Conservation (phyloP, 768 basidiomycete genomes). For the Leccinum boreale region DNA sequence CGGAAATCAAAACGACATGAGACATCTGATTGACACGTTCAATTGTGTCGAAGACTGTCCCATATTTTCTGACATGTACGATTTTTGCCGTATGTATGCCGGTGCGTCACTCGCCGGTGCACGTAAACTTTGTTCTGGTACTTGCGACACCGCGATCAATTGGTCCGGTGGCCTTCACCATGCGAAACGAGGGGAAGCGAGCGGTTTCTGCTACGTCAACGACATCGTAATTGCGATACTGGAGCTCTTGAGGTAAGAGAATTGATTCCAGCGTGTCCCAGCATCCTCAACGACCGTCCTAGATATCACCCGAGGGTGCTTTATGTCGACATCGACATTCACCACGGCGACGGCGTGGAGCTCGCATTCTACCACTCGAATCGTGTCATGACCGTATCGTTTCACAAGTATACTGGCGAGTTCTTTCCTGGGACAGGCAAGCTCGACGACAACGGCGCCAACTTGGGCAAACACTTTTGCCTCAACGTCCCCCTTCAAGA, state of each 20-base stretch:
- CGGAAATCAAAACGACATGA: conserved; percentile 65
- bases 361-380: conserved; percentile 97
- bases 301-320: conserved; percentile 93
- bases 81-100: conserved; percentile 92
- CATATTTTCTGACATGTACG: conserved; percentile 91
- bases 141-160: conserved; percentile 96
- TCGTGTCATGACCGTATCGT: conserved; percentile 98
- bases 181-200: conserved; percentile 96
- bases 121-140: conserved; percentile 75
- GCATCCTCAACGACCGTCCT: neutral
- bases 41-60: conserved; percentile 98
- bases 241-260: conserved; percentile 75
- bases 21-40: conserved; percentile 76
- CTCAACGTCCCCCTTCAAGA: conserved; percentile 94
- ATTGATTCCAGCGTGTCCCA: neutral
- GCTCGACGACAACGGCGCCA: conserved; percentile 85
- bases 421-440: conserved; percentile 99
- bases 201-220: conserved; percentile 98
- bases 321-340: conserved; percentile 99
- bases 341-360: conserved; percentile 98
- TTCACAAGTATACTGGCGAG: conserved; percentile 98
- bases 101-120: conserved; percentile 92
- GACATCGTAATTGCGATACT: conserved; percentile 94
- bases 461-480: conserved; percentile 91
- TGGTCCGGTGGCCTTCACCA: conserved; percentile 99